Base-by-base conservation (phyloP, 2,329 filamentous ascomycete genomes). In the Colletotrichum sp. region DNA sequence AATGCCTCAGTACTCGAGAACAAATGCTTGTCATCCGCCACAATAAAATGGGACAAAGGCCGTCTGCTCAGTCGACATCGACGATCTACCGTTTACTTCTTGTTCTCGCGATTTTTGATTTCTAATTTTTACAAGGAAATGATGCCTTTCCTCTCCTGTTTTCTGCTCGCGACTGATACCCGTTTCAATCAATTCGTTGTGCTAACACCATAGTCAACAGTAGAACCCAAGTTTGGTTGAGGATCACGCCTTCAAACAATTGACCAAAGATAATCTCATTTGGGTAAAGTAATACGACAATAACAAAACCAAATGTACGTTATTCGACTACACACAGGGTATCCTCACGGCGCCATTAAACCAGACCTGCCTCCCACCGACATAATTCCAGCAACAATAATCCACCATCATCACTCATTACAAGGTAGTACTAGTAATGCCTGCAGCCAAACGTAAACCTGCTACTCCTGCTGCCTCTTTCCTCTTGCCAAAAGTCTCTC, bases 401-500 rank as follows among this genome's bases (percentile, higher is more conserved):
- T 21, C 58, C 30, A 15, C 28, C 58, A 72, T 82, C 82, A 76
- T 84, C 72, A 83, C 52, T 84, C 83, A 79, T 79, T 71, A 75
- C 69, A 69, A 66, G 36, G 21, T 38, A 21, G 18, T 38, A 36
- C 48, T 28, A 57, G 15, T 30, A 32, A 48, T 24, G 72, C 61
- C 43, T 52, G n/a, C 43, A 21, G 43, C 43, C 10, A 21, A 52
- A 21, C 43, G 10, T 13, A 4, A 52, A 21, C 43, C n/a, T 21
- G 55, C 61, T 38, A 43, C 61, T 30, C n/a, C 43, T 74, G 58
- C 71, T 80, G 88, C 82, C 91, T 93, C 73, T 84, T 85, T 6
- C 91, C 91, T 75, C 90, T 87, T 1, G 89, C 90, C 79, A 92
- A 82, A 61, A 93, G 82, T 80, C 87, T 89, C 75, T 86, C 86